Conservation (phyloP, 192 early-diverging fungal genomes). For the Lunasporangiospora selenospora region DNA sequence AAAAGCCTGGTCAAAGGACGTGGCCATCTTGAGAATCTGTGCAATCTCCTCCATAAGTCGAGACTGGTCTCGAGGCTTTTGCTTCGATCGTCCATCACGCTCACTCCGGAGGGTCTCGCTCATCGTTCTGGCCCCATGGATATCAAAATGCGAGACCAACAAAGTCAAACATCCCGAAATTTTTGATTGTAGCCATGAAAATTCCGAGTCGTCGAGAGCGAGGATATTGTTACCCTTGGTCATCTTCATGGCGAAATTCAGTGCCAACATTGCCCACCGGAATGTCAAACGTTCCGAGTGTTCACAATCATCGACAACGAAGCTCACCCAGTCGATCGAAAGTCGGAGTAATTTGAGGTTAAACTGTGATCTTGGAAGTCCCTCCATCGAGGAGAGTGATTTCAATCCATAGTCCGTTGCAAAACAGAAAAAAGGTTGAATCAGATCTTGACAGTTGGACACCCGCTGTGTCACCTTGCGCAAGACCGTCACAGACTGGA, state of each 20-base stretch:
- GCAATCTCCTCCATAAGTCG: slow-evolving; percentile 32
- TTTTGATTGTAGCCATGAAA: slow-evolving; percentile 69
- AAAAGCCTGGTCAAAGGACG: slow-evolving; percentile 22
- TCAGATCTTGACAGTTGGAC: slow-evolving; percentile 62
- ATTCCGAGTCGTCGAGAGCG: slow-evolving; percentile 73
- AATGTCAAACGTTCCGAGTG: slow-evolving; percentile 82
- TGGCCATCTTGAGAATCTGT: slow-evolving; percentile 40
- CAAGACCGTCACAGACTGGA: slow-evolving; percentile 62
- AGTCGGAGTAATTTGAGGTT: slow-evolving; percentile 73
- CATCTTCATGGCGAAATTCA: slow-evolving; percentile 84
- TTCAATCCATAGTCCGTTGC: slow-evolving; percentile 73
- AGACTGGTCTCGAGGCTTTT: slow-evolving; percentile 23
- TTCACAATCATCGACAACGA: slow-evolving; percentile 83
- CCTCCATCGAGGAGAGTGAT: slow-evolving; percentile 46
- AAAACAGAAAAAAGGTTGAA: slow-evolving; percentile 77
- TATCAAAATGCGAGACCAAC: slow-evolving; percentile 84
- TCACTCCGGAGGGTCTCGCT: slow-evolving; percentile 45
- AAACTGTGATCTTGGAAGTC: slow-evolving; percentile 59
- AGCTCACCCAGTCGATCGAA: slow-evolving; percentile 88
- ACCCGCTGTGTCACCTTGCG: slow-evolving; percentile 52
- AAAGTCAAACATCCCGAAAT: slow-evolving; percentile 82
- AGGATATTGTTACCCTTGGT: slow-evolving; percentile 76
- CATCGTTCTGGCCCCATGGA: slow-evolving; percentile 66
- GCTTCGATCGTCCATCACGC: slow-evolving; percentile 28
- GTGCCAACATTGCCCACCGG: slow-evolving; percentile 83